phyloP scores from a whole-genome alignment of 192 early-diverging fungal genomes.

The Allomyces macrogynus region DNA sequence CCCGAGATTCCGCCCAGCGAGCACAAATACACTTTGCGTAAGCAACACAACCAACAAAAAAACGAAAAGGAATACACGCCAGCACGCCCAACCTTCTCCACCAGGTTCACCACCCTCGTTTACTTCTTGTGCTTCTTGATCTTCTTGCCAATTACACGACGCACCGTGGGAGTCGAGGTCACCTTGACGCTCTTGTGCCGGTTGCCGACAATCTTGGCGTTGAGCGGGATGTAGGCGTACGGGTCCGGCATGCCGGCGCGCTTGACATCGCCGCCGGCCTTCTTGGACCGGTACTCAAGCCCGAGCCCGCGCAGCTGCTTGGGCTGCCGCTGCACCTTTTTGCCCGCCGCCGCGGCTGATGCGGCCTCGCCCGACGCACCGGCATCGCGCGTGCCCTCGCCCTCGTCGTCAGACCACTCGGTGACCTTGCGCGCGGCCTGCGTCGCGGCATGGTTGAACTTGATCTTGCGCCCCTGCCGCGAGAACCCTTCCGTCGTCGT shows the following conservation, averaged over 20 bases:
- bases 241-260: constrained; percentile 73
- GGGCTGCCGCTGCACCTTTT: background rate
- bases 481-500: constrained; percentile 60
- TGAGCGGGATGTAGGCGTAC: constrained; percentile 85
- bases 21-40: too few relatives aligned
- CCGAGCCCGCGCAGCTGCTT: constrained; percentile 11
- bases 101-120: too few relatives aligned
- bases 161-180: background rate
- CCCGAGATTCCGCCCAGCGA: too few relatives aligned
- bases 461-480: constrained; percentile 66
- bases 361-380: constrained; percentile 1
- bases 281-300: constrained; percentile 65
- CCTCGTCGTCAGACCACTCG: background rate
- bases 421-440: constrained; percentile 9
- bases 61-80: too few relatives aligned
- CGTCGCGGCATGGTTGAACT: constrained; percentile 59
- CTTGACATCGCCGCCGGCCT: constrained; percentile 82
- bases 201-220: constrained; percentile 41
- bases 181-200: constrained; percentile 14
- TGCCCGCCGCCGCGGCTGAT: background rate
- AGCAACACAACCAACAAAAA: too few relatives aligned
- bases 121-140: constrained; percentile 1
- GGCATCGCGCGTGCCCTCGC: constrained; percentile 8
- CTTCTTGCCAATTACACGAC: background rate
- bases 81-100: too few relatives aligned